Evolutionary conservation across 2,329 filamentous ascomycete species (phyloP), one percentile per base, ranked within the genome.

Genomic region (Sporothrix mexicana): DNA sequence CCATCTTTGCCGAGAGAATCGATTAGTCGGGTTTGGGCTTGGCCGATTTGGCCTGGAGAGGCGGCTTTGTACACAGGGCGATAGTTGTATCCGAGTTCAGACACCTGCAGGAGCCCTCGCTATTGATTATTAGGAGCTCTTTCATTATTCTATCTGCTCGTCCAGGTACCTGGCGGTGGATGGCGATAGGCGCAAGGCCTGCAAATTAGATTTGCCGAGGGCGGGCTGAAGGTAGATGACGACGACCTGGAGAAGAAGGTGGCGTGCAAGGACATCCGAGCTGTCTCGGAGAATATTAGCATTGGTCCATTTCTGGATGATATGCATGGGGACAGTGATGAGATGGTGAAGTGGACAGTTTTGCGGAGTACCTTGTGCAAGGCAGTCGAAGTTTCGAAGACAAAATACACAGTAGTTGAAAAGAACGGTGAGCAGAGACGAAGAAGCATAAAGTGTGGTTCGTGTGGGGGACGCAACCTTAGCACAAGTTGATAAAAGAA

Each of bases 281-380:
- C 25, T 61, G 17, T 61, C 57, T 61, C 57, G 25, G 25, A 41
- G 57, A 61, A 41, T 61, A 61, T 61, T 61, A 15, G 57, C 57
- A 36, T 61, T 61, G 15, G 30, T n/a, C 15, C 53, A 25, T 20
- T 57, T 57, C 25, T 59, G 25, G 55, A n/a, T 59, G 25, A 4
- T 13, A 15, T 59, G 57, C 25, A 41, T 17, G 12, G 25, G 12
- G 15, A 36, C 41, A 41, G 23, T n/a, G 25, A 61, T 59, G 25
- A 36, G 20, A 59, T 59, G 55, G 55, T 12, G 13, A 59, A 59
- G 55, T 30, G 55, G 55, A 4, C 23, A 12, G 55, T 15, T 36
- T 13, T n/a, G 57, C 23, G 57, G 57, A n/a, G 57, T 30, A 61
- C 57, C n/a, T 36, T 2, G 30, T 41, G 57, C 30, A 30, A 61